Conservation (phyloP, 129 eudicot species). For the Lonicera japonica region DNA sequence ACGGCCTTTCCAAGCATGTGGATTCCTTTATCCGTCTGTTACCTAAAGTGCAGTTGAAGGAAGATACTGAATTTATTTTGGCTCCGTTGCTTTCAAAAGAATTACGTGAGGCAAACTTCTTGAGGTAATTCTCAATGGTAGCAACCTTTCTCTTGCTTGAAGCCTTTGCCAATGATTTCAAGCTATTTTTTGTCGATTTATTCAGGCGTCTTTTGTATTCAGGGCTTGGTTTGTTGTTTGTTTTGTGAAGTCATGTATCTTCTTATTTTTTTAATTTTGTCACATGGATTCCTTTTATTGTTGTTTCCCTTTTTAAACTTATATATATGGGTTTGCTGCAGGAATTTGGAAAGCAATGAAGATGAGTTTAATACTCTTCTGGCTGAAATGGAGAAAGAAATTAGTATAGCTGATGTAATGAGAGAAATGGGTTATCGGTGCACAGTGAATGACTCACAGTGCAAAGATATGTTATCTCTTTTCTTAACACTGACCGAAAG, state of each 20-base stretch:
- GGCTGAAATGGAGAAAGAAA: constrained; percentile 87
- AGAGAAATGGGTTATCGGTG: constrained; percentile 80
- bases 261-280: too few species aligned
- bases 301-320: too few species aligned
- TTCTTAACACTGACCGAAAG: constrained; percentile 60
- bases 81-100: constrained; percentile 74
- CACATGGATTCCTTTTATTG: too few species aligned
- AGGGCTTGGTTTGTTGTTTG: neutral
- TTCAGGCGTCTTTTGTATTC: too few species aligned
- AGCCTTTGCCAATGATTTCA: neutral
- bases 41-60: constrained; percentile 51
- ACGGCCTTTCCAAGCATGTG: constrained; percentile 67
- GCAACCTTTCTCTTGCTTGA: neutral
- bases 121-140: constrained; percentile 37
- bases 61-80: constrained; percentile 48
- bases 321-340: constrained; percentile 13
- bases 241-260: too few species aligned
- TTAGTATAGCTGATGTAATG: constrained; percentile 60
- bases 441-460: constrained; percentile 47
- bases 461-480: constrained; percentile 82
- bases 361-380: constrained; percentile 72
- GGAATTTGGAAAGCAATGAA: constrained; percentile 51
- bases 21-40: constrained; percentile 75
- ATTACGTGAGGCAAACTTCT: constrained; percentile 41
- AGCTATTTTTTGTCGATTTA: too few species aligned